Evolutionary conservation across 1,284 basidiomycete genomes (phyloP).

Genomic region (Tremellales sp.): DNA sequence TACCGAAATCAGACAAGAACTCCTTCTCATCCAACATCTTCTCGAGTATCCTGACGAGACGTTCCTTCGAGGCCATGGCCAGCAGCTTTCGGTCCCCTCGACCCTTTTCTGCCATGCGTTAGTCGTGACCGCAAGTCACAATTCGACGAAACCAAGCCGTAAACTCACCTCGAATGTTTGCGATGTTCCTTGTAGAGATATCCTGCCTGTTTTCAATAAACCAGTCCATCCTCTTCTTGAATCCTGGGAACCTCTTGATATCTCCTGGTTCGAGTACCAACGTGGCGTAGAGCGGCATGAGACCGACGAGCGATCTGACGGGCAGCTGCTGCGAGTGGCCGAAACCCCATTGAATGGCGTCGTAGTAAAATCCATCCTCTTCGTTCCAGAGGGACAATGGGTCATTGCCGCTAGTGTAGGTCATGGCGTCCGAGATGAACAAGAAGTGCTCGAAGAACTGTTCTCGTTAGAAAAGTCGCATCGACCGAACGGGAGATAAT

Average conservation of each 20-base stretch:
- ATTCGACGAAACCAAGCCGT: not conserved
- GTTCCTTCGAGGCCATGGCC: constrained; percentile 86
- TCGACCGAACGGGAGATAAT: too few relatives aligned
- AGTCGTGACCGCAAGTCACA: too few relatives aligned
- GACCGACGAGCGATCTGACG: constrained; percentile 85
- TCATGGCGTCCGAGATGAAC: constrained; percentile 97
- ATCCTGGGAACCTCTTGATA: constrained; percentile 88
- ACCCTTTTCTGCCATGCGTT: constrained; percentile 57
- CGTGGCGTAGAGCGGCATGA: constrained; percentile 93
- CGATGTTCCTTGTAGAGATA: constrained; percentile 84
- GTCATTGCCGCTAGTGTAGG: constrained; percentile 70
- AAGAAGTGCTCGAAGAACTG: constrained; percentile 75
- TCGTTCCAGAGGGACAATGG: constrained; percentile 88
- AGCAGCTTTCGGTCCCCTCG: constrained; percentile 82
- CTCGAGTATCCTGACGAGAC: constrained; percentile 79
- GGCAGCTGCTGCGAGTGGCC: constrained; percentile 82
- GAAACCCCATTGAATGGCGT: constrained; percentile 86
- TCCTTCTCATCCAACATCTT: constrained; percentile 97
- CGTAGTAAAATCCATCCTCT: constrained; percentile 95
- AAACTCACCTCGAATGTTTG: constrained; percentile 81
- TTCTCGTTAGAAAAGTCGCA: too few relatives aligned
- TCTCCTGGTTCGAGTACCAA: constrained; percentile 85
- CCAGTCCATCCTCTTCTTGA: constrained; percentile 98
- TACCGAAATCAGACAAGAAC: constrained; percentile 90
- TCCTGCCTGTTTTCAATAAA: constrained; percentile 90